Evolutionary conservation across 306 rosid species (phyloP).

Genomic region (Fagus sylvatica): DNA sequence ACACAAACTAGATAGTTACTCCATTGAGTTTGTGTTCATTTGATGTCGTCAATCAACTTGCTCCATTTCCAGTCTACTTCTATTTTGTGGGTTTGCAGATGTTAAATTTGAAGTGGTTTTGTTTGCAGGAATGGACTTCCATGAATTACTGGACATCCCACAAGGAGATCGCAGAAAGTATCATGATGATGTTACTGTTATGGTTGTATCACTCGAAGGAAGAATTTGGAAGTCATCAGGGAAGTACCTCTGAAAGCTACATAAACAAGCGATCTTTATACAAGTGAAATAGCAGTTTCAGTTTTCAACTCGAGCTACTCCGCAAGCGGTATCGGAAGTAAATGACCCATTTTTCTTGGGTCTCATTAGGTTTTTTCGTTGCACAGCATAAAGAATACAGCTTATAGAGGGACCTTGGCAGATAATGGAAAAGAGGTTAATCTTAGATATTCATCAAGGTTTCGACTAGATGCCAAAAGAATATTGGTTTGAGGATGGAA

Average conservation of each 20-base stretch:
- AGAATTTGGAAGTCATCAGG: constrained; percentile 99
- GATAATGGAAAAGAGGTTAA: constrained; percentile 35
- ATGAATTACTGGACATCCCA: constrained; percentile 93
- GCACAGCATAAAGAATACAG: constrained; percentile 38
- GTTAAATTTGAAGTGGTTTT: not conserved
- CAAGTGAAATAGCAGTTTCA: constrained; percentile 27
- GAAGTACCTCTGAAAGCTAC: constrained; percentile 64
- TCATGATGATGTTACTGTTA: constrained; percentile 97
- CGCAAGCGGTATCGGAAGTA: constrained; percentile 40
- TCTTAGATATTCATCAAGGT: constrained; percentile 35
- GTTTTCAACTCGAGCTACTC: constrained; percentile 32
- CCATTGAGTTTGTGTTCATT: not conserved
- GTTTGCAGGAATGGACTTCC: constrained; percentile 90
- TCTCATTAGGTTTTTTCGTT: constrained; percentile 29
- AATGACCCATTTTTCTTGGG: constrained; percentile 60
- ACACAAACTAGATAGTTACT: not conserved
- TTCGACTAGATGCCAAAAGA: constrained; percentile 38
- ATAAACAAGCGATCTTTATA: constrained; percentile 26
- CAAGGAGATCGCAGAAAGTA: constrained; percentile 98
- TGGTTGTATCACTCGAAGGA: constrained; percentile 99
- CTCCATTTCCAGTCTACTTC: not conserved
- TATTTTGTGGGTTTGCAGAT: not conserved
- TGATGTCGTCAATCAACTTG: not conserved
- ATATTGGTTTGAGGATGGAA: constrained; percentile 43
- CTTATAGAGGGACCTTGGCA: constrained; percentile 30